Evolutionary conservation across 306 rosid species (phyloP).

Genomic region (Casuarina glauca): DNA sequence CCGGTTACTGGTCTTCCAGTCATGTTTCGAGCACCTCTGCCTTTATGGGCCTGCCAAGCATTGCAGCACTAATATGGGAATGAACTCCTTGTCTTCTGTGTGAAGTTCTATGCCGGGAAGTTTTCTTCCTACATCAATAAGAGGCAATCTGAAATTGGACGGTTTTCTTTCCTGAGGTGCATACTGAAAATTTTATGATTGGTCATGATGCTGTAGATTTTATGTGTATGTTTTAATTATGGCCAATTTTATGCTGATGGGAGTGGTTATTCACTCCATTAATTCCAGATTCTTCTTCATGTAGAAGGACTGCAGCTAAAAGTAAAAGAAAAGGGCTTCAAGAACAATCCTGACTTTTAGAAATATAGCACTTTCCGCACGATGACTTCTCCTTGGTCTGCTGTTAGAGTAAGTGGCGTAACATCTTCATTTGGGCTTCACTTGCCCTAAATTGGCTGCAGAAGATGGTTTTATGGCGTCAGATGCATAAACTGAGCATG

Average conservation of each 20-base stretch:
- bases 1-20: constrained; percentile 65
- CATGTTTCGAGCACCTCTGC: constrained; percentile 59
- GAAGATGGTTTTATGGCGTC: background rate
- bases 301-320: background rate
- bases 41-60: constrained; percentile 59
- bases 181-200: background rate
- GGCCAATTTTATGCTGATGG: background rate
- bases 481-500: background rate
- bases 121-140: background rate
- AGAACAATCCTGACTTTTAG: background rate
- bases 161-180: background rate
- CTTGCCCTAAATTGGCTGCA: background rate
- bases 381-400: background rate
- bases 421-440: background rate
- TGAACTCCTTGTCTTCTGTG: background rate
- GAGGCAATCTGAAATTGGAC: background rate
- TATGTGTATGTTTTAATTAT: background rate
- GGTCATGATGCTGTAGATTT: background rate
- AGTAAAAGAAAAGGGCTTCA: background rate
- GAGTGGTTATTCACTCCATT: background rate
- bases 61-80: constrained; percentile 26
- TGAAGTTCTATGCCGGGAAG: background rate
- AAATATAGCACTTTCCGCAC: background rate
- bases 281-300: background rate
- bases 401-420: background rate